Base-by-base conservation (phyloP, 129 eudicot species). In the Artemisia tridentata region DNA sequence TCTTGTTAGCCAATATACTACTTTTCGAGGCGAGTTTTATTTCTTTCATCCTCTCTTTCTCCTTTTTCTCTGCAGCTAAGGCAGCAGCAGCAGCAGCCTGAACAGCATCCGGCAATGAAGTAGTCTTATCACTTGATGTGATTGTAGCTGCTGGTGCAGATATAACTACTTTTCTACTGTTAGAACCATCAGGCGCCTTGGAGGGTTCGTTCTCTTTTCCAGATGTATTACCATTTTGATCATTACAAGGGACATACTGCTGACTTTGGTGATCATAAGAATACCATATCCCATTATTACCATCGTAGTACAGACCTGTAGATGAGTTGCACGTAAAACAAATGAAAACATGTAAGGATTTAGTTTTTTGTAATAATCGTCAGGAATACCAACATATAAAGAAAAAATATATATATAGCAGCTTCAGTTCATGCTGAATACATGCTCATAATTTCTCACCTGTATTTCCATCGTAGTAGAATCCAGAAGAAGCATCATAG, bases 51-150 rank as follows among this genome's bases (percentile, higher is more conserved):
- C 79, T 93, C 75, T 89, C 97, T 71, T 89, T 90, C 78, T 93
- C 98, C 73, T 84, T 90, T 75, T 93, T 93, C 80, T 93, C 99
- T 0, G 96, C 98, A 6, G 98, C 98, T 72, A 87, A 61, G 20
- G 97, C 99, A 46, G 97, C 98, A 2, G 91, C 84, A 3, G 98
- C 96, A 3, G 96, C 98, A 47, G 96, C 99, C 85, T 89, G 97
- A 64, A 93, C 90, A 20, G 98, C 97, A 61, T 93, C 99, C 17
- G 97, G 87, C 23, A 93, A 68, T 0, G 99, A 93, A 20, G 91
- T 72, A 62, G 88, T 71, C 47, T 87, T 92, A 52, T 92, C 95
- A 19, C 25, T 84, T 16, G 89, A 79, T 63, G 90, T 74, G 65
- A 82, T 66, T 41, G 97, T 93, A 29, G 96, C 90, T 11, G 99